Conservation (phyloP, 192 early-diverging fungal genomes). For the Umbelopsis ramanniana region DNA sequence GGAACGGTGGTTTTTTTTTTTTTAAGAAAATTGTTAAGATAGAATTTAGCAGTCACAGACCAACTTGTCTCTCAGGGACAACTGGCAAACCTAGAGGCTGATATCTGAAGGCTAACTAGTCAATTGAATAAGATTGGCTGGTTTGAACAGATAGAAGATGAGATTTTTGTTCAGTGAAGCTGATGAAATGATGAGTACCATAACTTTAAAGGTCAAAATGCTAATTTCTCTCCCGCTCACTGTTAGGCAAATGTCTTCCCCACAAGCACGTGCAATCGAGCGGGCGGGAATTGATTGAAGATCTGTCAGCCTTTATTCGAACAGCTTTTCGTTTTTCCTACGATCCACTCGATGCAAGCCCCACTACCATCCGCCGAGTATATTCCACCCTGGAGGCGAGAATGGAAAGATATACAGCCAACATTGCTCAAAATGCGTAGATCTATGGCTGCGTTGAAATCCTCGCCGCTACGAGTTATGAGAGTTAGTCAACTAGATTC, state of each 20-base stretch:
- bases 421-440: constrained; percentile 49
- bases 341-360: neutral
- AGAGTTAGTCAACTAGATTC: constrained; percentile 87
- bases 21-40: too few relatives aligned
- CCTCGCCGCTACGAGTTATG: constrained; percentile 62
- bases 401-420: constrained; percentile 59
- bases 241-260: neutral
- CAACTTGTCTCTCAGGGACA: too few relatives aligned
- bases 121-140: too few relatives aligned
- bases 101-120: neutral
- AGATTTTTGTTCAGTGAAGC: neutral
- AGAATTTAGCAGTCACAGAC: neutral
- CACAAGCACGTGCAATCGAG: constrained; percentile 17
- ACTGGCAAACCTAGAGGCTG: too few relatives aligned
- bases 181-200: too few relatives aligned
- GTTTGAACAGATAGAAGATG: too few relatives aligned
- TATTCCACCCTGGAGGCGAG: constrained; percentile 48
- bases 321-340: neutral
- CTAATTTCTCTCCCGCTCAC: neutral
- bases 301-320: constrained; percentile 8
- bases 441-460: constrained; percentile 54
- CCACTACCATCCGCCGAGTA: constrained; percentile 11
- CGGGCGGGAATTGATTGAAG: constrained; percentile 10
- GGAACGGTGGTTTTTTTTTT: neutral
- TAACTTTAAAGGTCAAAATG: too few relatives aligned